phyloP scores from a whole-genome alignment of 192 early-diverging fungal species.

The Backusella circina region DNA sequence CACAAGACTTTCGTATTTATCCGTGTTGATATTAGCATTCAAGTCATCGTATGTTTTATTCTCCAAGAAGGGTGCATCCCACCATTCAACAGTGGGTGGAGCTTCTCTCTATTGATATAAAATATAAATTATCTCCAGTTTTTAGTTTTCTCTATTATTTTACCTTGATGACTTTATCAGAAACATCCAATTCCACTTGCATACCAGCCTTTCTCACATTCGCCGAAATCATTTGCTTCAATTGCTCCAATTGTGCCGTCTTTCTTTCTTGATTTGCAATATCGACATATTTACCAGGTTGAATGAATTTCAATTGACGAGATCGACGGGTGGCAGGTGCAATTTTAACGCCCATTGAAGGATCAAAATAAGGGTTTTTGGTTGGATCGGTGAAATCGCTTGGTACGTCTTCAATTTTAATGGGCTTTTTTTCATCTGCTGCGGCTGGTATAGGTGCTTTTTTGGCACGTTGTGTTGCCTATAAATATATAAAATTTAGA shows the following conservation, averaged over 20 bases:
- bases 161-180: conserved; percentile 65
- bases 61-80: conserved; percentile 84
- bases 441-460: conserved; percentile 26
- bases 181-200: conserved; percentile 67
- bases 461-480: conserved; percentile 66
- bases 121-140: neutral
- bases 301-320: conserved; percentile 73
- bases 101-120: conserved; percentile 48
- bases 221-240: conserved; percentile 71
- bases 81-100: conserved; percentile 92
- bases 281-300: conserved; percentile 77
- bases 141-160: neutral
- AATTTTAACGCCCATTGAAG: conserved; percentile 47
- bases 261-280: conserved; percentile 80
- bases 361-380: conserved; percentile 91
- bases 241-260: conserved; percentile 66
- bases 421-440: conserved; percentile 45
- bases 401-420: conserved; percentile 47
- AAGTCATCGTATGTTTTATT: conserved; percentile 71
- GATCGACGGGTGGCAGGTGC: conserved; percentile 38
- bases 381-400: conserved; percentile 57
- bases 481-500: conserved; percentile 40
- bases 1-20: conserved; percentile 51
- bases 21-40: conserved; percentile 32
- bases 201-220: conserved; percentile 72